Evolutionary conservation across 345 rosid genomes (phyloP).

Genomic region (Cardamine chenopodiifolia): DNA sequence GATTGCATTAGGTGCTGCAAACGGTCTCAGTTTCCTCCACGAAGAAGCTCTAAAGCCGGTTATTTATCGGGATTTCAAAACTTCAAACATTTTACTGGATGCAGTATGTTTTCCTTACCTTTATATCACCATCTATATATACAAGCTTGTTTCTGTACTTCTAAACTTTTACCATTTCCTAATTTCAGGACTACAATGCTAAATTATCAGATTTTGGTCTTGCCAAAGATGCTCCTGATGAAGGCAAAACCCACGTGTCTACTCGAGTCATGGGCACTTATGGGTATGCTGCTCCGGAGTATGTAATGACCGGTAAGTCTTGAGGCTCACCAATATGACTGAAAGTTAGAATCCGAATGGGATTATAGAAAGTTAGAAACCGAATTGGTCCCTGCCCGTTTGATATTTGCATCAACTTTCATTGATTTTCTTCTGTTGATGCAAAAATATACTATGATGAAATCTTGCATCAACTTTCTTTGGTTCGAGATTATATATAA

Average conservation of each 20-base stretch:
- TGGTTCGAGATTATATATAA: not conserved
- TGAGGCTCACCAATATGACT: not conserved
- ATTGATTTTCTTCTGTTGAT: not conserved
- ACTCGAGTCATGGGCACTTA: conserved; percentile 90
- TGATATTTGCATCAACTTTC: not conserved
- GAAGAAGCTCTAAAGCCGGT: conserved; percentile 96
- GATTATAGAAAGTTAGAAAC: not conserved
- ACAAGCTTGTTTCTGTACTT: not conserved
- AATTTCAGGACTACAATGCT: conserved; percentile 78
- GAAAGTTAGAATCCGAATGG: not conserved
- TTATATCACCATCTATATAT: not conserved
- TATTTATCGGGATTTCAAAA: conserved; percentile 95
- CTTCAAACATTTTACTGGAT: conserved; percentile 91
- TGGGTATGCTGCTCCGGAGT: conserved; percentile 92
- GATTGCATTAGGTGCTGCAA: conserved; percentile 94
- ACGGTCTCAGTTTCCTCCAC: conserved; percentile 96
- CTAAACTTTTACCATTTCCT: conserved; percentile 15
- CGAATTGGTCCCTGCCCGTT: not conserved
- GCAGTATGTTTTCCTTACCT: conserved; percentile 55
- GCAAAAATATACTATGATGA: not conserved
- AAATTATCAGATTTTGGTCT: conserved; percentile 88
- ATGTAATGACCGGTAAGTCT: conserved; percentile 84
- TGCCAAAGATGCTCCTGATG: conserved; percentile 89
- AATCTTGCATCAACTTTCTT: not conserved
- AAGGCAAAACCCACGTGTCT: conserved; percentile 83